These are phyloP conservation scores for Podospora bellae-mahoneyi DNA, from an alignment of 495 filamentous ascomycete genomes.

Conservation along the genomic window DNA sequence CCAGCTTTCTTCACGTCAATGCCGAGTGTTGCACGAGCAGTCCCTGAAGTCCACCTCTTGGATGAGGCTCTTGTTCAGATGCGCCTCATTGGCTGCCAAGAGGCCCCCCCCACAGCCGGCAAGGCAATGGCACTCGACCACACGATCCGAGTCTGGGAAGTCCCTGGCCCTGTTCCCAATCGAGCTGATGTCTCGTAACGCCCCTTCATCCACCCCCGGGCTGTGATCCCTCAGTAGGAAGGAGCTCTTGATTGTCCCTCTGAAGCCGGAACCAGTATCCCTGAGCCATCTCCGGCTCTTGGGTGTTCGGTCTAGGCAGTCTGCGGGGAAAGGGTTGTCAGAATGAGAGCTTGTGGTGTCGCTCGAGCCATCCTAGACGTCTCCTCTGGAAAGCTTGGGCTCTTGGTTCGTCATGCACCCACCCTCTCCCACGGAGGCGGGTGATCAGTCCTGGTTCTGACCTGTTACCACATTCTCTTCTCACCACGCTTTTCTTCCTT, in stretches of 20 bases:
- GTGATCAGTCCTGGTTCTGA: slow-evolving; percentile 16
- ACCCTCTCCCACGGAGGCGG: slow-evolving; percentile 19
- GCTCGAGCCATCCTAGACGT: slow-evolving; percentile 24
- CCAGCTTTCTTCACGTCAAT: neutral
- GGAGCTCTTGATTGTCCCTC: slow-evolving; percentile 16
- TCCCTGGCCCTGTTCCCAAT: slow-evolving; percentile 17
- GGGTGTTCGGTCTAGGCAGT: slow-evolving; percentile 21
- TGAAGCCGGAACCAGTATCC: slow-evolving; percentile 17
- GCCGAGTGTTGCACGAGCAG: neutral
- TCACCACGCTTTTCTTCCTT: slow-evolving; percentile 28
- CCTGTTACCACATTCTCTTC: slow-evolving; percentile 36
- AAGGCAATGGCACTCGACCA: slow-evolving; percentile 1
- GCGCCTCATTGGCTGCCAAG: slow-evolving; percentile 1
- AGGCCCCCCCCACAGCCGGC: neutral
- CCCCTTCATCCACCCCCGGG: slow-evolving; percentile 1
- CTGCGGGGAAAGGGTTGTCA: slow-evolving; percentile 21
- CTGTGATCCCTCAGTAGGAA: slow-evolving; percentile 10
- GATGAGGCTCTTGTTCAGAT: neutral
- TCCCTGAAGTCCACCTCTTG: neutral
- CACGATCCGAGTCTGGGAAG: slow-evolving; percentile 6
- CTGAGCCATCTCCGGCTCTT: slow-evolving; percentile 24
- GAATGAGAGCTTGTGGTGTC: slow-evolving; percentile 16
- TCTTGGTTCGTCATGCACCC: slow-evolving; percentile 27
- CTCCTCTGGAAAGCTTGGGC: slow-evolving; percentile 21
- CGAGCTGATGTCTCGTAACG: slow-evolving; percentile 1